Evolutionary conservation across 129 eudicot species (phyloP).

Genomic region (Cynara cardunculus): DNA sequence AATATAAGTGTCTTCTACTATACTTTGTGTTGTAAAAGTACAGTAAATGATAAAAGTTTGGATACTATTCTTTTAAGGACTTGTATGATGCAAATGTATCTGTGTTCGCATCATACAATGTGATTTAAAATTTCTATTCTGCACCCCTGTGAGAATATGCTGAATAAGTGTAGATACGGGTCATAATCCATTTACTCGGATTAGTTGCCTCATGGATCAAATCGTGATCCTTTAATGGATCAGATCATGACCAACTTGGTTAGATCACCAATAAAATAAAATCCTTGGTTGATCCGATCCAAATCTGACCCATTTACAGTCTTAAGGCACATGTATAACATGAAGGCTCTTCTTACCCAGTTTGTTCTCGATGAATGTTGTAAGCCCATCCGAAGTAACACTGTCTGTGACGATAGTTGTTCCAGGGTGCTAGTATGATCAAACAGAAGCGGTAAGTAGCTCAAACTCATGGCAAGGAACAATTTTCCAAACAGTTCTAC

Average conservation of each 20-base stretch:
- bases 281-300: neutral
- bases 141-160: neutral
- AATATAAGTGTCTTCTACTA: too few species aligned
- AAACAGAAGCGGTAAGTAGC: slow-evolving; percentile 17
- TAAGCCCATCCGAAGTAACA: slow-evolving; percentile 96
- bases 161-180: neutral
- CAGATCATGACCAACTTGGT: neutral
- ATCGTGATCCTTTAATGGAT: too few species aligned
- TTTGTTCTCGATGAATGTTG: slow-evolving; percentile 81
- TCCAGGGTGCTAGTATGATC: slow-evolving; percentile 77
- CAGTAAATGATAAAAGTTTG: neutral
- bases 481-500: neutral
- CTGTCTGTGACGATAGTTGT: slow-evolving; percentile 97
- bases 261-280: neutral
- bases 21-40: neutral
- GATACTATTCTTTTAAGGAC: neutral
- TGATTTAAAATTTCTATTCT: neutral
- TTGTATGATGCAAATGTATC: neutral
- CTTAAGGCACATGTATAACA: neutral
- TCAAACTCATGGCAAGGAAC: slow-evolving; percentile 8
- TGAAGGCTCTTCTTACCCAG: slow-evolving; percentile 50
- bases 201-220: neutral
- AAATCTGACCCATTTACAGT: too few species aligned
- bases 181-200: neutral
- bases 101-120: neutral